These are phyloP conservation scores for Beauveria varroae DNA, from an alignment of 2,329 filamentous ascomycete genomes.

Conservation along the genomic window DNA sequence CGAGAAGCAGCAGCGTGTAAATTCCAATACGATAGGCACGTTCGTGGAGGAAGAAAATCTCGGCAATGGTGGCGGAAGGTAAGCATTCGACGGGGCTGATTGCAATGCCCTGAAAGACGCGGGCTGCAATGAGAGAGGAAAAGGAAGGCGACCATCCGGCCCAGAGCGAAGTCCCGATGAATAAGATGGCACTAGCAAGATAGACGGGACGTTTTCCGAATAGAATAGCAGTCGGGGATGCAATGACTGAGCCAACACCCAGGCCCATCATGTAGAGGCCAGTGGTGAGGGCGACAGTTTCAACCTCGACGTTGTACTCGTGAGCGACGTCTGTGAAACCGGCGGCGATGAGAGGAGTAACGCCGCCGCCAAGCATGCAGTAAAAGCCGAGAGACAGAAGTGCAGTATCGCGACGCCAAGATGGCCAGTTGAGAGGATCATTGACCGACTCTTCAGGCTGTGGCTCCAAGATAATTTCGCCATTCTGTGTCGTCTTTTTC, in stretches of 20 bases:
- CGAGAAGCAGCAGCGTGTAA: constrained; percentile 80
- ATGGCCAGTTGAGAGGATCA: constrained; percentile 87
- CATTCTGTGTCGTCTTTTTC: constrained; percentile 73
- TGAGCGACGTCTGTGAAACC: constrained; percentile 76
- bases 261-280: constrained; percentile 93
- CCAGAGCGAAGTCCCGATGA: constrained; percentile 72
- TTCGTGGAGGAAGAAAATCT: constrained; percentile 95
- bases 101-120: constrained; percentile 81
- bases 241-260: constrained; percentile 74
- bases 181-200: constrained; percentile 67
- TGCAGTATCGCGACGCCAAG: constrained; percentile 71
- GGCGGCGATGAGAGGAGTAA: constrained; percentile 83
- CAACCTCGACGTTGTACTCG: constrained; percentile 56
- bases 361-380: constrained; percentile 87
- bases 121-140: constrained; percentile 67
- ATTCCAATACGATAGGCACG: constrained; percentile 88
- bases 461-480: constrained; percentile 78
- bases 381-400: constrained; percentile 81
- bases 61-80: constrained; percentile 86
- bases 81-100: constrained; percentile 88
- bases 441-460: constrained; percentile 88
- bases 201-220: constrained; percentile 91
- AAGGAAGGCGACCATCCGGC: constrained; percentile 79
- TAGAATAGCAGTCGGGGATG: constrained; percentile 84
- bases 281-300: constrained; percentile 76